phyloP scores from a whole-genome alignment of 495 filamentous ascomycete genomes.

The Sporormia fimetaria region DNA sequence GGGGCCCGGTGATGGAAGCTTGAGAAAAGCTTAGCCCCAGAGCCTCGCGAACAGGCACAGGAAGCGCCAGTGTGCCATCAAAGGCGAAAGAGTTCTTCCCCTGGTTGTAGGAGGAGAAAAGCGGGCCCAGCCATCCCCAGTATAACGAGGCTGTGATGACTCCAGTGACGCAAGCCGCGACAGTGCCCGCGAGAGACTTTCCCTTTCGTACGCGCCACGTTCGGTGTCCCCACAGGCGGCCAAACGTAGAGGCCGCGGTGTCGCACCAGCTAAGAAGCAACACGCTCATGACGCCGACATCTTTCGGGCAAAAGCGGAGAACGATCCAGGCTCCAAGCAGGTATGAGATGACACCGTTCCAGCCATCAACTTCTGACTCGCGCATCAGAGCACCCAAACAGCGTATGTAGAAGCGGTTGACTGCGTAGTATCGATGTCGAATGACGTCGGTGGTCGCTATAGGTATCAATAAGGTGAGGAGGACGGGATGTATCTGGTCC shows the following conservation, averaged over 20 bases:
- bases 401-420: conserved; percentile 82
- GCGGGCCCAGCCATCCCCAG: conserved; percentile 74
- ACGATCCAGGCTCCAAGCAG: conserved; percentile 80
- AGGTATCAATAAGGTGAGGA: conserved; percentile 75
- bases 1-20: conserved; percentile 48
- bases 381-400: conserved; percentile 86
- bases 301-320: conserved; percentile 81
- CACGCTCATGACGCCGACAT: conserved; percentile 80
- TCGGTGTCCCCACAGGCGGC: conserved; percentile 74
- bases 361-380: conserved; percentile 82
- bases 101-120: conserved; percentile 37
- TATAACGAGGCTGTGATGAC: conserved; percentile 70
- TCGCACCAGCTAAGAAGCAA: conserved; percentile 95
- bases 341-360: conserved; percentile 96
- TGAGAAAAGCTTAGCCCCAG: conserved; percentile 35
- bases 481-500: conserved; percentile 62
- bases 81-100: conserved; percentile 68
- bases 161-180: conserved; percentile 73
- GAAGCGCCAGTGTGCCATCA: conserved; percentile 56
- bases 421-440: conserved; percentile 62
- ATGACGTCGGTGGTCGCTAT: conserved; percentile 72
- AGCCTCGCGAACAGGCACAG: conserved; percentile 35
- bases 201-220: conserved; percentile 73
- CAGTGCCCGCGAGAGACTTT: conserved; percentile 82
- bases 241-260: conserved; percentile 88